Evolutionary conservation across 371 early-diverging fungal genomes (phyloP), one percentile per base, ranked within the genome.

Genomic region (Rhizopus sp.): DNA sequence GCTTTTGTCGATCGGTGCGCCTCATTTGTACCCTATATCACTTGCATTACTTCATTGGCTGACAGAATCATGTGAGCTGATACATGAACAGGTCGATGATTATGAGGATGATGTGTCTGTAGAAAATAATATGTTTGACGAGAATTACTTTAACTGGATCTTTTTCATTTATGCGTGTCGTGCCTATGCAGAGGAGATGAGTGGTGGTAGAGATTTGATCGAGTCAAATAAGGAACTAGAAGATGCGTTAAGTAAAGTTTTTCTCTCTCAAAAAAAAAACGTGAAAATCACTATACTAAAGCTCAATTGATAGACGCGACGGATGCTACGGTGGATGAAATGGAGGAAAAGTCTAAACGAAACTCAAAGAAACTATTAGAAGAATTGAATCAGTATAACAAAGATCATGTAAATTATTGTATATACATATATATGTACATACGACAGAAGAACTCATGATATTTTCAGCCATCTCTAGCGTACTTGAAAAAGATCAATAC

Each of bases 21-120:
- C 52, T 9, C 63, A 57, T 47, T 51, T 55, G 2, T 41, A 55
- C 17, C 55, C 62, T 7, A 30, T 13, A 0, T 55, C 55, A 39
- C 38, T 50, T 23, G 62, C 49, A 0, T 5, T 61, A 7, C 42
- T 61, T 7, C 40, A 40, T 45, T 61, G 62, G 62, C 4, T 61
- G 9, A 16, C 49, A 7, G 42, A 55, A 2, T n/a, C 17, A 10
- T 44, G 55, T 15, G 50, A 50, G 10, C 15, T 32, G 6, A 42
- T 15, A 10, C 44, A 41, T 23, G 42, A 15, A 5, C 10, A n/a
- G 4, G 12, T 30, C 7, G 8, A 44, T 12, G 31, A 35, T 16
- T 23, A 35, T 13, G 57, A 57, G 9, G 31, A 41, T 4, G 34
- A 49, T 33, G 15, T 31, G 9, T 15, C 55, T 12, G 2, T 30